Percentiles rank a stretch among this genome's conserved stretches.
Evolutionary conservation across 2,329 filamentous ascomycete genomes (phyloP).

Genomic region (Alternaria sp.): DNA sequence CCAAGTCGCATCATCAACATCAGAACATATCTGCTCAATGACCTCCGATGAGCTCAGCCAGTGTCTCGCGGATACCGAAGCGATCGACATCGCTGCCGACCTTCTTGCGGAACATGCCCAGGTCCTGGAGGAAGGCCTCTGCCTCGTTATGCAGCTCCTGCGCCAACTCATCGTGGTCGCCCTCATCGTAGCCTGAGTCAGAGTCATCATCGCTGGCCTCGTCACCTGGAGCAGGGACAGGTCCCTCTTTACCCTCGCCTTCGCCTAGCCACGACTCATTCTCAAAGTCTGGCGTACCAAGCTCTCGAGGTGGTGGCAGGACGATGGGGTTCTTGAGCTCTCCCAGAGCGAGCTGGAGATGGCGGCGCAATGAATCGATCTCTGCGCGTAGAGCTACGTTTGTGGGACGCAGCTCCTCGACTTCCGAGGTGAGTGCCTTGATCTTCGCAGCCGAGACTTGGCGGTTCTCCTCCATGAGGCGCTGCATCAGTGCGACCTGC

Average conservation of each 20-base stretch:
- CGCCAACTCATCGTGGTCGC: conserved; percentile 61
- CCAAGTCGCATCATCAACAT: not conserved
- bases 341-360: conserved; percentile 83
- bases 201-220: conserved; percentile 48
- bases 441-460: conserved; percentile 95
- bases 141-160: conserved; percentile 81
- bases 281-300: conserved; percentile 42
- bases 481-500: conserved; percentile 87
- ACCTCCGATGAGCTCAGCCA: conserved; percentile 28
- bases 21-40: not conserved
- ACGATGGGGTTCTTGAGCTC: conserved; percentile 93
- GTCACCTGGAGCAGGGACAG: conserved; percentile 33
- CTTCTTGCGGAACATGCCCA: conserved; percentile 82
- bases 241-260: conserved; percentile 37
- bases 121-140: conserved; percentile 79
- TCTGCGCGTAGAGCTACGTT: conserved; percentile 68
- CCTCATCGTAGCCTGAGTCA: conserved; percentile 66
- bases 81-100: conserved; percentile 80
- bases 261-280: conserved; percentile 36
- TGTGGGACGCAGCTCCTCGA: conserved; percentile 55
- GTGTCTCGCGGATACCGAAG: conserved; percentile 53
- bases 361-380: conserved; percentile 86
- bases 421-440: conserved; percentile 69
- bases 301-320: conserved; percentile 47
- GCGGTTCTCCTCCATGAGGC: conserved; percentile 92